A percentile compares a stretch with the other conserved stretches of the same genome.
phyloP scores from a whole-genome alignment of 2,329 filamentous ascomycete species.

The Alternaria sp. region DNA sequence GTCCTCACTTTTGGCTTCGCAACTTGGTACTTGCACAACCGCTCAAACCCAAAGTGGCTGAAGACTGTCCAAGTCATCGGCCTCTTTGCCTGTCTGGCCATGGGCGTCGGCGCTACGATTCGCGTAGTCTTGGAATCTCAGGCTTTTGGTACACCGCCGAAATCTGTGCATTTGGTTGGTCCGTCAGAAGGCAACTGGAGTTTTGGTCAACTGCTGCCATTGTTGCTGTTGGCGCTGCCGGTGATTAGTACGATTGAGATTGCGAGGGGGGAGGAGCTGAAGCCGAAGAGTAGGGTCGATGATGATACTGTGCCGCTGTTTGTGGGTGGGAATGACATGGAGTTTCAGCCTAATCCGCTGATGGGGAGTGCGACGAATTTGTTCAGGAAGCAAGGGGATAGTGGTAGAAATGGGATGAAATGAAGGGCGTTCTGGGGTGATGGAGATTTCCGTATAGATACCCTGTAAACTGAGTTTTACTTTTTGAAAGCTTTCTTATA shows the following conservation, averaged over 20 bases:
- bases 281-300: slow-evolving; percentile 53
- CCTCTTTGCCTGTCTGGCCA: slow-evolving; percentile 59
- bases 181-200: slow-evolving; percentile 66
- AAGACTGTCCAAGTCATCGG: slow-evolving; percentile 63
- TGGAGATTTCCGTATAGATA: neutral
- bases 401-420: neutral
- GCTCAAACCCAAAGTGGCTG: slow-evolving; percentile 61
- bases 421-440: neutral
- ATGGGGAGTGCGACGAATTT: slow-evolving; percentile 40
- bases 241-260: slow-evolving; percentile 69
- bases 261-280: slow-evolving; percentile 59
- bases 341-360: slow-evolving; percentile 60
- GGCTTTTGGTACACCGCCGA: slow-evolving; percentile 64
- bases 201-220: slow-evolving; percentile 69
- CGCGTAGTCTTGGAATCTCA: slow-evolving; percentile 66
- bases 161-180: slow-evolving; percentile 58
- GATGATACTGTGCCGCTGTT: slow-evolving; percentile 51
- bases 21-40: slow-evolving; percentile 71
- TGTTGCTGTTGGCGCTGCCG: slow-evolving; percentile 67
- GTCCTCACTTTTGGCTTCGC: slow-evolving; percentile 65
- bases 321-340: slow-evolving; percentile 49
- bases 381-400: slow-evolving; percentile 25
- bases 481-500: too few relatives aligned
- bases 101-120: slow-evolving; percentile 66
- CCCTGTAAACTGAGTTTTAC: too few relatives aligned